Base-by-base conservation (phyloP, 352 stramenopile species). In the Thraustochytrium sp. region DNA sequence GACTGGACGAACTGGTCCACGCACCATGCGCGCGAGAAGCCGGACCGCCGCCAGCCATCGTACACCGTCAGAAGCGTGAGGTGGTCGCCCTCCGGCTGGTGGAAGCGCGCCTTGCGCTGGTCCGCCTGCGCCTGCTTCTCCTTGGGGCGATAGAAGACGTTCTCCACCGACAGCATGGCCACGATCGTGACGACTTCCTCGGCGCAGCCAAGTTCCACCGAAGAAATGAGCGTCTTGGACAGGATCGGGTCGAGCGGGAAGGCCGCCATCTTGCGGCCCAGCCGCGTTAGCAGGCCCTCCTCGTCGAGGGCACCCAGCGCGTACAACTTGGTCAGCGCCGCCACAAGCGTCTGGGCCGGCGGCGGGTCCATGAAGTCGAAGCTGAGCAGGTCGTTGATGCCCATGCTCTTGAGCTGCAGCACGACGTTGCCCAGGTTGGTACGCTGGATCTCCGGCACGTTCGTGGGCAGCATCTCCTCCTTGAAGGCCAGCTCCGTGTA, bases 361-460 rank as follows among this genome's bases (percentile, higher is more conserved):
- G 97, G 97, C 29, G 96, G 96, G 86, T 99, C 96, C 94, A 99
- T 99, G 78, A 99, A 99, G 87, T 99, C 97, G 88, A 99, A 99
- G 31, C 90, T 90, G 68, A 99, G 89, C 21, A 99, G 88, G 86
- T 99, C 96, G 84, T 99, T 98, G 85, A 99, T 99, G 48, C 96
- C 96, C 97, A 99, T 99, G 0, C 97, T 96, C 88, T 99, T 99
- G 5, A 99, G 88, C 87, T 99, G 95, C 61, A 99, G 89, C 46
- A 99, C 97, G 42, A 99, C 95, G 49, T 97, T 98, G 4, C 94
- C 96, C 3, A 99, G 89, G 87, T 99, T 99, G 0, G 96, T 97
- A 38, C 97, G 91, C 87, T 99, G 97, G 85, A 99, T 99, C 87
- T 99, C 97, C 3, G 97, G 97, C 46, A 99, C 94, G 29, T 96